Evolutionary conservation across 495 filamentous ascomycete species (phyloP).

Genomic region (Chaetomium cochliodes): DNA sequence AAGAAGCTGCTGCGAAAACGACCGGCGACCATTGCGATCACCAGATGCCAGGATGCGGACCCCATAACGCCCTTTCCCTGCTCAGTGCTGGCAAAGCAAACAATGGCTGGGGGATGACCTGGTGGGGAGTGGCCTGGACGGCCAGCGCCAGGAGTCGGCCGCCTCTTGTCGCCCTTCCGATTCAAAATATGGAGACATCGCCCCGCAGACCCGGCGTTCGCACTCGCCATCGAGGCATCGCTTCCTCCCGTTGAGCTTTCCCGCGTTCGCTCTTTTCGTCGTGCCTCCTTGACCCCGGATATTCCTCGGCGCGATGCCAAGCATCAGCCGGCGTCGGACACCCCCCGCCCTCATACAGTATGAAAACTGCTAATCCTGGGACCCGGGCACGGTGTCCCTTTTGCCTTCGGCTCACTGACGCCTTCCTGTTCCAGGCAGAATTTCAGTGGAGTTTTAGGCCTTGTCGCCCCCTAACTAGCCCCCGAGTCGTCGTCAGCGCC

Average conservation of each 20-base stretch:
- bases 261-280: not conserved
- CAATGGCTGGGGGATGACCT: not conserved
- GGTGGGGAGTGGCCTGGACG: not conserved
- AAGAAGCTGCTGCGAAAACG: not conserved
- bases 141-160: not conserved
- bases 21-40: not conserved
- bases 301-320: conserved; percentile 20
- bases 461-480: conserved; percentile 12
- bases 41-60: conserved; percentile 4
- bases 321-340: conserved; percentile 4
- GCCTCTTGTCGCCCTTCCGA: not conserved
- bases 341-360: conserved; percentile 1
- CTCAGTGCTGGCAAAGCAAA: conserved; percentile 3
- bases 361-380: not conserved
- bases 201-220: not conserved
- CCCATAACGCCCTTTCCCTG: conserved; percentile 3
- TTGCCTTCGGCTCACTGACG: not conserved
- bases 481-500: conserved; percentile 20
- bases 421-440: not conserved
- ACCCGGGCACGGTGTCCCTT: conserved; percentile 19
- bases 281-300: not conserved
- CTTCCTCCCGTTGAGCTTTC: not conserved
- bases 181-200: not conserved
- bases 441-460: conserved; percentile 19
- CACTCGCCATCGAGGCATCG: not conserved